Evolutionary conservation across 345 rosid genomes (phyloP), one percentile per base, ranked within the genome.

Genomic region (Melastoma malabathricum): DNA sequence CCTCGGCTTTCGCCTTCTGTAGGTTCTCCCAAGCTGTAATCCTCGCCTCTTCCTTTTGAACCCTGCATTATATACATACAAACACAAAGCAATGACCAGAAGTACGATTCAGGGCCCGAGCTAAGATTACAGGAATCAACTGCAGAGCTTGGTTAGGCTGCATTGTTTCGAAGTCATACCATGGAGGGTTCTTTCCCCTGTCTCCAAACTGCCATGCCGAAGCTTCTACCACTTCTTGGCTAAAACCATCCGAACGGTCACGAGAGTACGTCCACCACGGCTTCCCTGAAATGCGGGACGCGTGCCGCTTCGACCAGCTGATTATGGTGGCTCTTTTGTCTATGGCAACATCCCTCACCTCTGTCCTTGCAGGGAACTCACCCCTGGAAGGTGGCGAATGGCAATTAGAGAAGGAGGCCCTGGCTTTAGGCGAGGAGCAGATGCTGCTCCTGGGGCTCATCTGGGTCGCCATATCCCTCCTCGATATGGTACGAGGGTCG

Each of bases 1-100:
- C 96, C 73, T 92, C 95, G n/a, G 96, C 98, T 76, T 84, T 92
- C 39, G 96, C 95, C 67, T 78, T 84, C 70, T 92, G 98, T 60
- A 92, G 59, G 65, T 84, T 92, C 59, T 92, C 98, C 98, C 98
- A 92, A 27, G 98, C 98, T 2, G 72, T 65, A 57, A 92, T 92
- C 76, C 79, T 80, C 17, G 93, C 89, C 79, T 86, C 98, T 59
- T 87, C 89, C 70, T 96, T 75, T 50, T 75, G 82, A 48, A 74
- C 60, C 67, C 98, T 92, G 74, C 72, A 58, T 51, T 44, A 39
- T 15, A 48, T 8, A 13, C 46, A 16, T 13, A 43, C 39, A 17
- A 2, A 31, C 25, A 31, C 9, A 34, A 6, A 34, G 12, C 12
- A 6, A 34, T 9, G 41, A 34, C 12, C 41, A 34, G 41, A 34